Conservation (phyloP, 305 asterid genomes). For the Fraxinus angustifolia region DNA sequence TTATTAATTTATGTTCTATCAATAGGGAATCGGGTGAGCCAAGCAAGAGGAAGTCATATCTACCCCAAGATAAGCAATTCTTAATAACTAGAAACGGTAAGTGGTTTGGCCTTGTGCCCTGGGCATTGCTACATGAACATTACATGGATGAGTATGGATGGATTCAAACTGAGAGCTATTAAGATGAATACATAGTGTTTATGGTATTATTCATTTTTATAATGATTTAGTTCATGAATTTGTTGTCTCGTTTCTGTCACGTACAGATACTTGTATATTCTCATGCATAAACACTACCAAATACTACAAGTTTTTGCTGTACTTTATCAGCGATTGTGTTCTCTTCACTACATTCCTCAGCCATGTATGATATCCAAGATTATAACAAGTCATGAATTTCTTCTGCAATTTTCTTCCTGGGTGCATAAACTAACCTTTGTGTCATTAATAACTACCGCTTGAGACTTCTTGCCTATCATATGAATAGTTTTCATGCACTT, state of each 20-base stretch:
- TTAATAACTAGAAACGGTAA: constrained; percentile 87
- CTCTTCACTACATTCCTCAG: neutral
- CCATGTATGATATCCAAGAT: neutral
- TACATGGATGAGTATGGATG: neutral
- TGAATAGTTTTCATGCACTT: neutral
- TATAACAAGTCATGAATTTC: neutral
- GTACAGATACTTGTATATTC: neutral
- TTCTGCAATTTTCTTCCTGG: constrained; percentile 12
- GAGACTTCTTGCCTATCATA: neutral
- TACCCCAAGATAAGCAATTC: constrained; percentile 86
- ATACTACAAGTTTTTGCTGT: neutral
- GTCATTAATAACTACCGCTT: neutral
- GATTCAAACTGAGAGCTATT: neutral
- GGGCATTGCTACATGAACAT: neutral
- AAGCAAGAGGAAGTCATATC: constrained; percentile 88
- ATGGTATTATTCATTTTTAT: neutral
- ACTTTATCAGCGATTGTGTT: neutral
- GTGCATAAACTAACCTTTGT: constrained; percentile 3
- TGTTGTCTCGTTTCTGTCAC: neutral
- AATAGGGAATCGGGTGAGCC: constrained; percentile 96
- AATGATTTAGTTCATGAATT: constrained; percentile 16
- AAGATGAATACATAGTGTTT: neutral
- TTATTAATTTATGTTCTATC: constrained; percentile 12
- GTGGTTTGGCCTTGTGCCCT: constrained; percentile 21
- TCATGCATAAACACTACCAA: neutral